These are phyloP conservation scores for Gossypium raimondii DNA, from an alignment of 345 rosid genomes.

Conservation along the genomic window DNA sequence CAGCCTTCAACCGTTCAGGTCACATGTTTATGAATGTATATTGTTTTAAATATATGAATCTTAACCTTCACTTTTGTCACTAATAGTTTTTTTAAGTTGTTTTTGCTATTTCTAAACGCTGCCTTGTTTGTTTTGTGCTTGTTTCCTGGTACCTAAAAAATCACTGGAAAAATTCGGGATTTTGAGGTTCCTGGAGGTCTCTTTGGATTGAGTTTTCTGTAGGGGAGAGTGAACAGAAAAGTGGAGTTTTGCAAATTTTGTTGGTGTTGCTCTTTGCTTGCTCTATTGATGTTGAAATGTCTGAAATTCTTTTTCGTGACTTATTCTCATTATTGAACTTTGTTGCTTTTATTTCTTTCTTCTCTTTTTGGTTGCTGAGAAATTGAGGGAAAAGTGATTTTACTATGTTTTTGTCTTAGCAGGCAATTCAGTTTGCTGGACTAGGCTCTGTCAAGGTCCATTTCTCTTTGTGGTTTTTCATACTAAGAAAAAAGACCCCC, in stretches of 20 bases:
- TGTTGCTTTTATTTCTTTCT: background rate
- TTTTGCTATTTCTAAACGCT: background rate
- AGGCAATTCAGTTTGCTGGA: background rate
- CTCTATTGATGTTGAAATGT: background rate
- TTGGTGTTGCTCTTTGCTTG: background rate
- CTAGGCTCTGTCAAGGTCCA: background rate
- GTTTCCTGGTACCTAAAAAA: constrained; percentile 10
- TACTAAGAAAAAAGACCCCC: background rate
- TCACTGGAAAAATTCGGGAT: background rate
- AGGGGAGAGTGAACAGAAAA: background rate
- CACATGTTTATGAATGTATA: background rate
- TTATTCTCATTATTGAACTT: background rate
- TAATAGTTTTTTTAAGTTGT: background rate
- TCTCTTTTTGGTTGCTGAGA: constrained; percentile 15
- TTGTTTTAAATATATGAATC: background rate
- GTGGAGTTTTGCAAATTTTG: background rate
- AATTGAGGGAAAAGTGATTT: constrained; percentile 12
- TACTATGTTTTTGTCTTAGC: background rate
- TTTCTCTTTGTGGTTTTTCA: background rate
- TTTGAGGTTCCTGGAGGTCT: background rate
- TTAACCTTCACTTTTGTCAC: background rate
- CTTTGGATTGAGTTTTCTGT: background rate
- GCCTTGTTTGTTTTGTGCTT: constrained; percentile 4
- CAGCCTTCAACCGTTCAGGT: constrained; percentile 69
- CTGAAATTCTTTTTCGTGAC: background rate